These are phyloP conservation scores for Malassezia nana DNA, from an alignment of 1,284 basidiomycete species.

Conservation along the genomic window DNA sequence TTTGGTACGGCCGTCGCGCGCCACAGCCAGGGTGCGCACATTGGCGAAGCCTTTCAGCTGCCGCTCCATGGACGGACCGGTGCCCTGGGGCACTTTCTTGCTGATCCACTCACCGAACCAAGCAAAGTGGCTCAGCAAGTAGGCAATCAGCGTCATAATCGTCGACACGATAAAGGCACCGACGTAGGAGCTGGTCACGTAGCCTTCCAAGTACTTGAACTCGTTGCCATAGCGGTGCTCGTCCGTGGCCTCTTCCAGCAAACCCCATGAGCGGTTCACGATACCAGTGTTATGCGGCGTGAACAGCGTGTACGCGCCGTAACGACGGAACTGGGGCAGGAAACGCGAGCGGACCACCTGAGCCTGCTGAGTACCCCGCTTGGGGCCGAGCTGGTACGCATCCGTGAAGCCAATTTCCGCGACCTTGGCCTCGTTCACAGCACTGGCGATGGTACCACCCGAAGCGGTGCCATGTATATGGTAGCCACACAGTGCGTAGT, in stretches of 20 bases:
- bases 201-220: constrained; percentile 67
- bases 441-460: constrained; percentile 61
- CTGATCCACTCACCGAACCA: neutral
- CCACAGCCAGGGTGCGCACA: constrained; percentile 48
- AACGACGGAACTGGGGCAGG: constrained; percentile 51
- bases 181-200: constrained; percentile 49
- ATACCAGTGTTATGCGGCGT: constrained; percentile 57
- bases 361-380: constrained; percentile 38
- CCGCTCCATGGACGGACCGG: constrained; percentile 10
- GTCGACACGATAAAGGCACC: constrained; percentile 3
- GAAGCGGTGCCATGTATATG: constrained; percentile 55
- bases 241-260: constrained; percentile 53
- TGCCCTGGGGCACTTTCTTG: constrained; percentile 8
- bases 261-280: constrained; percentile 68
- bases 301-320: constrained; percentile 62
- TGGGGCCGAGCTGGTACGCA: constrained; percentile 48
- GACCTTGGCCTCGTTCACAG: constrained; percentile 52
- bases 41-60: constrained; percentile 11
- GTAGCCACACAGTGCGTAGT: constrained; percentile 47
- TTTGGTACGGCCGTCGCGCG: constrained; percentile 50
- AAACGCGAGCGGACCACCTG: constrained; percentile 53
- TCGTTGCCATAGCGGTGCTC: constrained; percentile 47
- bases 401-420: constrained; percentile 55
- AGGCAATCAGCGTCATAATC: constrained; percentile 5
- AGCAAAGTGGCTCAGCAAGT: neutral